Evolutionary conservation across 1,284 basidiomycete species (phyloP), one percentile per base, ranked within the genome.

Genomic region (Apiotrichum gracile): DNA sequence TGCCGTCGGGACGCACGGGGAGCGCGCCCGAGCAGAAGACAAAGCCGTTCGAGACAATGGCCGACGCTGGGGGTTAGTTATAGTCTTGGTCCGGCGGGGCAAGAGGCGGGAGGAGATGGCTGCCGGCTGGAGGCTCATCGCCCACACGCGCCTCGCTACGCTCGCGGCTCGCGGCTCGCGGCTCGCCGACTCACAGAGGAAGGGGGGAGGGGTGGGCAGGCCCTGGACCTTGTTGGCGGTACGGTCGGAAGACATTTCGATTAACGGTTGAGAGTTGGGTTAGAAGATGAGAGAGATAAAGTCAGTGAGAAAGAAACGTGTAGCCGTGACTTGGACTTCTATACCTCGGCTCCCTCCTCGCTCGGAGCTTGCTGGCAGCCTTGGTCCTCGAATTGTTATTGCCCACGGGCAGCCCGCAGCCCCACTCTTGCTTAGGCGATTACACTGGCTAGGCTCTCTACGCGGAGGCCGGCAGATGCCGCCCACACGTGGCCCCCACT

Each of bases 11-110:
- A 39, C 76, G 76, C 39, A 76, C 79, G 10, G 83, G 83, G 47
- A 85, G 79, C 62, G 79, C 83, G 21, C 83, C 83, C 14, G 83
- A 84, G 33, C 79, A 78, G 57, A 82, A 85, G 8, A 84, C 78
- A 13, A 80, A 79, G 47, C 76, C 75, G 17, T 73, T 76, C 4
- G 81, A 81, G 27, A 61, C 35, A 47, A 67, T 61, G 25, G 83
- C 77, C 14, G 64, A 48, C 40, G 64, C 63, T 65, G 44, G 31
- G 26, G 44, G n/a, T 34, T 25, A 29, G 41, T 13, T 8, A 5
- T 34, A 8, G 14, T 34, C 5, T 14, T 34, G 33, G 5, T 14
- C 5, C 9, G 7, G 29, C 29, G 29, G 29, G 29, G 29, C 13
- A 34, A 34, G 33, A 4, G 13, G 7, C 6, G 17, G 35, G 13